Evolutionary conservation across 1,139 yeast species (phyloP).

Genomic region (Kluyveromyces sp.): DNA sequence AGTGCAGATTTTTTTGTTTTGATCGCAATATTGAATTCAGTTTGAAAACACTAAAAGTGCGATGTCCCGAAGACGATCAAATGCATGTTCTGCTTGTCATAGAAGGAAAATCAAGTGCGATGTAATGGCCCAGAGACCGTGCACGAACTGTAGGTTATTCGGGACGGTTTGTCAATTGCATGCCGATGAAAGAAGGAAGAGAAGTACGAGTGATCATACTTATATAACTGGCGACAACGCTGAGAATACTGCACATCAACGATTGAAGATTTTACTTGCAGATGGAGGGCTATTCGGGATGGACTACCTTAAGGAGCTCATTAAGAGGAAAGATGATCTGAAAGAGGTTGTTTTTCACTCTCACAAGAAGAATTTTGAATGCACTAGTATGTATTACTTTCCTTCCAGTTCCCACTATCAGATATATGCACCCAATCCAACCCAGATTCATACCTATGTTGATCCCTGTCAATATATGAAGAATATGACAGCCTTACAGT

Average conservation of each 20-base stretch:
- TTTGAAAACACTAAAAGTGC: too few relatives aligned
- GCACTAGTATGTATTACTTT: not conserved
- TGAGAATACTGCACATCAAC: not conserved
- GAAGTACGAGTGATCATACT: not conserved
- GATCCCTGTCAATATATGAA: not conserved
- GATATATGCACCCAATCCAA: not conserved
- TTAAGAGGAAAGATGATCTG: not conserved
- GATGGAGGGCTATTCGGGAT: not conserved
- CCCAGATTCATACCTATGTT: not conserved
- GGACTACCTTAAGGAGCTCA: not conserved
- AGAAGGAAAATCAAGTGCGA: not conserved
- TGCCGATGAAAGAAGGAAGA: not conserved
- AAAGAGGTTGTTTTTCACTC: not conserved
- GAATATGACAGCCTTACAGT: not conserved
- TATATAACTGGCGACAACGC: not conserved
- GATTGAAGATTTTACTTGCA: not conserved
- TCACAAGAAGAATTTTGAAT: not conserved
- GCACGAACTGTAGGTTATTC: not conserved
- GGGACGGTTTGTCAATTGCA: not conserved
- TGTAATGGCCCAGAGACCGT: not conserved
- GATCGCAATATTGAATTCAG: too few relatives aligned
- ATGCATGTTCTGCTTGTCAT: constrained; percentile 2
- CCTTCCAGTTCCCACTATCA: constrained; percentile 1
- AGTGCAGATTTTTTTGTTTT: too few relatives aligned
- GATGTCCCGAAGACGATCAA: not conserved